phyloP scores from a whole-genome alignment of 2,329 filamentous ascomycete species.

The Leptographium wingfieldii region DNA sequence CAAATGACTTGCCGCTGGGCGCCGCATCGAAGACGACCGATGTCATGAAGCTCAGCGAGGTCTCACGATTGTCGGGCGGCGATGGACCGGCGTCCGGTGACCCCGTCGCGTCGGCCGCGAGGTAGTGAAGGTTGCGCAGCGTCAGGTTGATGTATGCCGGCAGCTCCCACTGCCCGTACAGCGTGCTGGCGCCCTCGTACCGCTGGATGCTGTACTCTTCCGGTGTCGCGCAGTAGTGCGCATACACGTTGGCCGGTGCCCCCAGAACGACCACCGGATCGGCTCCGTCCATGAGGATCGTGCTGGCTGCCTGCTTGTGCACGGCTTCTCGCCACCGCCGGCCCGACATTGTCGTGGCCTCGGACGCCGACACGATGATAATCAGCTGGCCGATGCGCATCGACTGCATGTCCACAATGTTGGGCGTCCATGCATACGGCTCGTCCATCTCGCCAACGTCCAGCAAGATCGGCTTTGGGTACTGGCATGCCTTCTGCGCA shows the following conservation, averaged over 20 bases:
- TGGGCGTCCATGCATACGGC: slow-evolving; percentile 78
- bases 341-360: slow-evolving; percentile 85
- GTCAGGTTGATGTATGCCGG: slow-evolving; percentile 82
- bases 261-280: slow-evolving; percentile 71
- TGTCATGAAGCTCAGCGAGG: slow-evolving; percentile 68
- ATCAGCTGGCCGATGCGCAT: slow-evolving; percentile 73
- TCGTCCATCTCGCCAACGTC: slow-evolving; percentile 65
- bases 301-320: slow-evolving; percentile 30
- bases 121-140: slow-evolving; percentile 54
- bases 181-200: slow-evolving; percentile 88
- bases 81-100: slow-evolving; percentile 39
- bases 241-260: slow-evolving; percentile 82
- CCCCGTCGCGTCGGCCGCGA: slow-evolving; percentile 36
- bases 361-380: slow-evolving; percentile 74
- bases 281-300: slow-evolving; percentile 23
- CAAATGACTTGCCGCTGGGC: slow-evolving; percentile 55
- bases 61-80: slow-evolving; percentile 67
- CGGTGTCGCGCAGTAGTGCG: slow-evolving; percentile 67
- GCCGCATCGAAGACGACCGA: slow-evolving; percentile 63
- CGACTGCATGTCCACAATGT: slow-evolving; percentile 78
- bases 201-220: slow-evolving; percentile 60
- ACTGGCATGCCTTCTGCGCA: slow-evolving; percentile 62
- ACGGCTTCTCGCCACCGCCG: slow-evolving; percentile 72
- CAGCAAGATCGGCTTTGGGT: slow-evolving; percentile 70
- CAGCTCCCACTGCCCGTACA: slow-evolving; percentile 73